A percentile compares a stretch with the other conserved stretches of the same genome.
phyloP scores from a whole-genome alignment of 345 rosid genomes.

The Streptanthus diversifolius region DNA sequence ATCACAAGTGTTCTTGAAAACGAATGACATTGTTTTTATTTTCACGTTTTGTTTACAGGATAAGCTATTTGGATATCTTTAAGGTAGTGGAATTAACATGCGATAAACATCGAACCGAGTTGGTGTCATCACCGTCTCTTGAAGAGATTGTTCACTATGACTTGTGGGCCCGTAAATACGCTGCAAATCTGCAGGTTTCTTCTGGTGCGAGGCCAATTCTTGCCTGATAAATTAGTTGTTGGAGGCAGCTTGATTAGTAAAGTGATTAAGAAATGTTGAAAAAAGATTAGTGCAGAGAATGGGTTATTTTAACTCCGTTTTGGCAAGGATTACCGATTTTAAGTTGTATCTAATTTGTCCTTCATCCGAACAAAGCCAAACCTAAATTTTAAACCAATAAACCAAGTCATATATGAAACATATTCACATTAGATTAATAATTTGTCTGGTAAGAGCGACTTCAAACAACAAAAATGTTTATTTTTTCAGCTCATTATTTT shows the following conservation, averaged over 20 bases:
- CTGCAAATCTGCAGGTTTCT: slow-evolving; percentile 46
- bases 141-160: slow-evolving; percentile 91
- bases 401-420: slow-evolving; percentile 13
- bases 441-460: background rate
- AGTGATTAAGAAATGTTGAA: background rate
- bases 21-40: background rate
- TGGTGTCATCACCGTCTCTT: slow-evolving; percentile 64
- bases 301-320: background rate
- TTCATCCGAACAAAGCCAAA: slow-evolving; percentile 18
- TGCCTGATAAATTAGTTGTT: slow-evolving; percentile 11
- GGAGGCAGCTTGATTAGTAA: background rate
- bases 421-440: slow-evolving; percentile 8
- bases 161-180: slow-evolving; percentile 85
- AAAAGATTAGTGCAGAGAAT: background rate
- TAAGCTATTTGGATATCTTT: slow-evolving; percentile 83
- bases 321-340: slow-evolving; percentile 17
- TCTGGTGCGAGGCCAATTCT: slow-evolving; percentile 49
- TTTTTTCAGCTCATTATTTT: slow-evolving; percentile 19
- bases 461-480: background rate
- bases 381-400: background rate
- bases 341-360: slow-evolving; percentile 17
- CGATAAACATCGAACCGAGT: slow-evolving; percentile 61
- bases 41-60: slow-evolving; percentile 44
- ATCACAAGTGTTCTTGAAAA: background rate
- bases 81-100: slow-evolving; percentile 90